These are phyloP conservation scores for Yamadazyma olivae DNA, from an alignment of 805 yeast species.

Conservation along the genomic window DNA sequence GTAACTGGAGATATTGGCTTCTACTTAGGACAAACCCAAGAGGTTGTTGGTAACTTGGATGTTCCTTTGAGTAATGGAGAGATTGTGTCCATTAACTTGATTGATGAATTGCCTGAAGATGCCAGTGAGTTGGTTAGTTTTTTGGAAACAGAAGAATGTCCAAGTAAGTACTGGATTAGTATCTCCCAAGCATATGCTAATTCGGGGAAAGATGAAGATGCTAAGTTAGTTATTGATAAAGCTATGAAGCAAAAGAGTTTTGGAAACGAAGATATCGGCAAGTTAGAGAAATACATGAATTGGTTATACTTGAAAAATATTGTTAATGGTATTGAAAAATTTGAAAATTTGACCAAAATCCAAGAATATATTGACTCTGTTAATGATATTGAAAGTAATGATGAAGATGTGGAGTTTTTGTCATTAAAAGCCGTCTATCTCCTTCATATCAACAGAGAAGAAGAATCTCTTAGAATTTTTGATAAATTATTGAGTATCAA, in stretches of 20 bases:
- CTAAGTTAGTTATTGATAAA: conserved; percentile 57
- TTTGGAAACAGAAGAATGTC: conserved; percentile 76
- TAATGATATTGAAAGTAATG: conserved; percentile 5
- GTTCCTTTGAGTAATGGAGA: conserved; percentile 78
- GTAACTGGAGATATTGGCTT: conserved; percentile 22
- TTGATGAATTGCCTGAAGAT: conserved; percentile 84
- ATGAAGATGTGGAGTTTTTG: conserved; percentile 1
- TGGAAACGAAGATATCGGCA: conserved; percentile 2
- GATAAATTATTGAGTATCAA: conserved; percentile 57
- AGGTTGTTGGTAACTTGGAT: conserved; percentile 39
- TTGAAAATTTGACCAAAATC: conserved; percentile 17
- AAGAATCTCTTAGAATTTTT: conserved; percentile 66
- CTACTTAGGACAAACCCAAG: conserved; percentile 32
- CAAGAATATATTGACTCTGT: conserved; percentile 3
- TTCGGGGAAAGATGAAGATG: conserved; percentile 55
- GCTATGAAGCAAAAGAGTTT: conserved; percentile 37
- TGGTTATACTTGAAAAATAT: conserved; percentile 64
- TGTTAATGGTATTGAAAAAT: conserved; percentile 23
- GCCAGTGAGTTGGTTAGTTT: conserved; percentile 78
- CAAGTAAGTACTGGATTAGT: conserved; percentile 76
- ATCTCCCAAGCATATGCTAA: conserved; percentile 80
- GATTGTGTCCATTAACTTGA: conserved; percentile 79
- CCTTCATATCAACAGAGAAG: conserved; percentile 58
- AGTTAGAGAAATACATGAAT: conserved; percentile 2
- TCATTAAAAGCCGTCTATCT: conserved; percentile 57